phyloP scores from a whole-genome alignment of 2,329 filamentous ascomycete species.

The Aureobasidium sp. region DNA sequence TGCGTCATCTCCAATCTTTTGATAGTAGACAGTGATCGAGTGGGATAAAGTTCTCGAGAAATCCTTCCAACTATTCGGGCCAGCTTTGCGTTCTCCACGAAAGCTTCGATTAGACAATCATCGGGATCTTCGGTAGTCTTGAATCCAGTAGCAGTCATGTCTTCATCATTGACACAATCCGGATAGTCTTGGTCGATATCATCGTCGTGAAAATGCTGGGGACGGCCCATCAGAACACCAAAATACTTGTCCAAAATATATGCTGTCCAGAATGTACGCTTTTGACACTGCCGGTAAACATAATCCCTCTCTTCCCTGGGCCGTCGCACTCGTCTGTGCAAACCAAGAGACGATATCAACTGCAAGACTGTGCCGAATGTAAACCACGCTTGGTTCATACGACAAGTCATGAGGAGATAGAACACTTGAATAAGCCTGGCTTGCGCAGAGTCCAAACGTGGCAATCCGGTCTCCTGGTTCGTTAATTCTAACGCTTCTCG shows the following conservation, averaged over 20 bases:
- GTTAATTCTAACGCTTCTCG: background rate
- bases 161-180: constrained; percentile 49
- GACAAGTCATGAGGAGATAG: constrained; percentile 18
- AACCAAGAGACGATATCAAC: constrained; percentile 19
- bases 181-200: constrained; percentile 59
- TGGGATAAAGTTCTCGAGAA: constrained; percentile 29
- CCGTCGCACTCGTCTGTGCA: constrained; percentile 13
- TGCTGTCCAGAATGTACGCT: constrained; percentile 56
- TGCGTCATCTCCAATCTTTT: constrained; percentile 36
- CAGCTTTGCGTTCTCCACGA: constrained; percentile 42
- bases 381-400: constrained; percentile 30
- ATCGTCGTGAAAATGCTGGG: constrained; percentile 54
- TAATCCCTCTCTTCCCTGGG: constrained; percentile 31
- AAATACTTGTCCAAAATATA: constrained; percentile 59
- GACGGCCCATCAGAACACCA: constrained; percentile 56
- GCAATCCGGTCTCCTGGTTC: constrained; percentile 15
- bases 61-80: constrained; percentile 28
- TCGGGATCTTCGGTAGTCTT: constrained; percentile 20
- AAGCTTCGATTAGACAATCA: constrained; percentile 43
- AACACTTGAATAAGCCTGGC: constrained; percentile 19
- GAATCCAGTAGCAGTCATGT: constrained; percentile 22
- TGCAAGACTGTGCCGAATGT: constrained; percentile 24
- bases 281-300: constrained; percentile 46
- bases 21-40: constrained; percentile 27
- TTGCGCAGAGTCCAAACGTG: constrained; percentile 18